Evolutionary conservation across 1,284 basidiomycete genomes (phyloP).

Genomic region (Agroathelia rolfsii): DNA sequence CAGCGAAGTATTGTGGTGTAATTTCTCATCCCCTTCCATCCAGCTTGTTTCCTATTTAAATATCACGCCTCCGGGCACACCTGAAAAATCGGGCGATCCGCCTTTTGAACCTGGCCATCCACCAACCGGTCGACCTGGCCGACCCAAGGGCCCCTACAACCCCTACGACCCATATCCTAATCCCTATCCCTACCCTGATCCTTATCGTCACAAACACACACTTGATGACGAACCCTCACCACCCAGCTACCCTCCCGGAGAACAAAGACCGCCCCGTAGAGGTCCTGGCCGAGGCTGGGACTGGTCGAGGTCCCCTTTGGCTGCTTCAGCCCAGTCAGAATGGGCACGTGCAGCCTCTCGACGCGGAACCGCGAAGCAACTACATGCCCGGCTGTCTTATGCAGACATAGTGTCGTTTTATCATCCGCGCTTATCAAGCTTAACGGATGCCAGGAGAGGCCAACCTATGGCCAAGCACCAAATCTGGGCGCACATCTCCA

Average conservation of each 20-base stretch:
- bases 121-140: conserved; percentile 9
- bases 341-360: conserved; percentile 14
- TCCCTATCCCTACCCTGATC: no score
- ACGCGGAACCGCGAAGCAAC: conserved; percentile 11
- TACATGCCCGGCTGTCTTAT: conserved; percentile 11
- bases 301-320: conserved; percentile 9
- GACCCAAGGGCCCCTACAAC: no score
- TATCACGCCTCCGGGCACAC: conserved; percentile 14
- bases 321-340: conserved; percentile 11
- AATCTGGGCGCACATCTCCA: conserved; percentile 11
- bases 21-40: conserved; percentile 13
- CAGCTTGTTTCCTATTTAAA: conserved; percentile 14
- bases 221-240: no score
- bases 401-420: conserved; percentile 14
- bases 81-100: not conserved
- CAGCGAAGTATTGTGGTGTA: conserved; percentile 16
- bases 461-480: conserved; percentile 12
- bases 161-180: no score
- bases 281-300: conserved; percentile 5
- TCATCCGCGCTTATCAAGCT: conserved; percentile 13
- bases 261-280: no score
- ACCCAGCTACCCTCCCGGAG: no score
- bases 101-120: no score
- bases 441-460: conserved; percentile 9
- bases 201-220: no score